Percentiles rank a stretch among this genome's conserved stretches.
These are phyloP conservation scores for Corniculantispora saksenae DNA, from an alignment of 2,329 filamentous ascomycete species.

Conservation along the genomic window DNA sequence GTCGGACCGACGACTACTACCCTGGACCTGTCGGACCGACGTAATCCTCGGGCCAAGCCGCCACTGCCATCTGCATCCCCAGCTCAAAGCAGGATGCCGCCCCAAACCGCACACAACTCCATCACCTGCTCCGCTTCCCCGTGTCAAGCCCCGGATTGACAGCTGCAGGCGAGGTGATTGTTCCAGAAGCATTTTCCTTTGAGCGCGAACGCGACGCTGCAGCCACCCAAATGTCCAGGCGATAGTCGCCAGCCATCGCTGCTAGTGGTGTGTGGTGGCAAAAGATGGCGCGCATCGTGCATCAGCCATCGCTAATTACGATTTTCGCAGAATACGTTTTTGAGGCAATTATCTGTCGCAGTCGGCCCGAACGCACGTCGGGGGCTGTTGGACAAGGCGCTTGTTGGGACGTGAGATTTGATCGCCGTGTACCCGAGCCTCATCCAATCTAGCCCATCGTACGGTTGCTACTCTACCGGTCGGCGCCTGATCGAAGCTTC, in stretches of 20 bases:
- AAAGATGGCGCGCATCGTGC: not conserved
- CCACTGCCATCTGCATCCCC: not conserved
- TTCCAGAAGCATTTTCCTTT: not conserved
- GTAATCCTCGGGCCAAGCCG: not conserved
- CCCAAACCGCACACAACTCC: not conserved
- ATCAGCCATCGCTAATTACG: not conserved
- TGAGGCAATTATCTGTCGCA: not conserved
- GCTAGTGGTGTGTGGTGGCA: not conserved
- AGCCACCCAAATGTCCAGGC: not conserved
- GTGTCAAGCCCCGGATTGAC: not conserved
- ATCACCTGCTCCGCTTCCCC: not conserved
- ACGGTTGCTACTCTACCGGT: not conserved
- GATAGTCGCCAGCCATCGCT: not conserved
- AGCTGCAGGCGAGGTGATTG: not conserved
- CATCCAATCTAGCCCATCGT: not conserved
- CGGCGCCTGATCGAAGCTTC: not conserved
- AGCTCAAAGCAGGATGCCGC: not conserved
- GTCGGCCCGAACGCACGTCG: slow-evolving; percentile 4
- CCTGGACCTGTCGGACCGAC: not conserved
- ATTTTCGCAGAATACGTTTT: not conserved
- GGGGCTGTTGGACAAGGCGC: not conserved
- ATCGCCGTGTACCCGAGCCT: not conserved
- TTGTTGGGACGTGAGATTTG: not conserved
- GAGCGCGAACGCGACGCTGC: not conserved
- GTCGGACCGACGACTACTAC: slow-evolving; percentile 7